These are phyloP conservation scores for Nematocida minor DNA, from an alignment of 371 early-diverging fungal genomes.

Conservation along the genomic window DNA sequence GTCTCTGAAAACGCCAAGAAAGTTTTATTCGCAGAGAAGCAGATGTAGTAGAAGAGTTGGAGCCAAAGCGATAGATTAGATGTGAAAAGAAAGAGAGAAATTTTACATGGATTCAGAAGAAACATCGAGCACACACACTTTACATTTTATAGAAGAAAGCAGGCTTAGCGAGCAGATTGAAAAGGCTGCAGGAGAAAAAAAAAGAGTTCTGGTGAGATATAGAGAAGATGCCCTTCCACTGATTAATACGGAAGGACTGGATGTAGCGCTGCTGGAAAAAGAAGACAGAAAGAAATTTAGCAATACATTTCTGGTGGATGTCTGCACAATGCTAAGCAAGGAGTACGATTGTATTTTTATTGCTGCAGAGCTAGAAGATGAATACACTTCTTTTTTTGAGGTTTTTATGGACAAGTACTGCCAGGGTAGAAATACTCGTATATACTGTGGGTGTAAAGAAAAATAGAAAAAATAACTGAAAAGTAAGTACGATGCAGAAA, in stretches of 20 bases:
- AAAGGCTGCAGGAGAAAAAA: background rate
- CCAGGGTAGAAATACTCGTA: background rate
- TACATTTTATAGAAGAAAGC: background rate
- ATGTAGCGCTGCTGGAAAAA: background rate
- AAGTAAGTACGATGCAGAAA: background rate
- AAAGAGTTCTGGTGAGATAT: background rate
- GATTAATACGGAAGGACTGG: background rate
- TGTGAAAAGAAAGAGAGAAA: background rate
- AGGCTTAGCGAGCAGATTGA: background rate
- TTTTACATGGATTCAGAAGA: conserved; percentile 5
- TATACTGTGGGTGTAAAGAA: background rate
- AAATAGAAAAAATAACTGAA: background rate
- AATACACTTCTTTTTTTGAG: background rate
- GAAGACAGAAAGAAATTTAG: background rate
- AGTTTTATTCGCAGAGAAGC: background rate
- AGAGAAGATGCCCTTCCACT: background rate
- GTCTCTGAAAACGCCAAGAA: background rate
- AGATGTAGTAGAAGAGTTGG: background rate
- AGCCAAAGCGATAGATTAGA: background rate
- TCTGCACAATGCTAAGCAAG: background rate
- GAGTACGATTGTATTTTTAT: background rate
- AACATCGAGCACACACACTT: background rate
- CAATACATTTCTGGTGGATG: background rate
- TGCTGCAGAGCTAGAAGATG: background rate
- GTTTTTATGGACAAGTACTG: background rate